Base-by-base conservation (phyloP, 768 basidiomycete species). In the Kwoniella pini region DNA sequence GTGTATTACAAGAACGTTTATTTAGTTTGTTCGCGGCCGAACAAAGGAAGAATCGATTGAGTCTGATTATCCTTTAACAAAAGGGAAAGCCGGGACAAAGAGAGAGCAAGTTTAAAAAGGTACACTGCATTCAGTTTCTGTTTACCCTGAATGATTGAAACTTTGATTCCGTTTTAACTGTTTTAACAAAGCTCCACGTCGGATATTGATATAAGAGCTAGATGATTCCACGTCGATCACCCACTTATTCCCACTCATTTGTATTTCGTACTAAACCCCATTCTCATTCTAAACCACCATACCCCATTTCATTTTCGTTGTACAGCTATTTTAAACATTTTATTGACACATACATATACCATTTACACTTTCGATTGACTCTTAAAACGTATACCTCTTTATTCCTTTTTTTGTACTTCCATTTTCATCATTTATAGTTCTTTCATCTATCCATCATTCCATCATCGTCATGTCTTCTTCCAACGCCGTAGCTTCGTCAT, bases 401-500 rank as follows among this genome's bases (percentile, higher is more conserved):
- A 15, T 30, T 59, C 40, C 45, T 38, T 39, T 36, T 21, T 56
- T 56, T 54, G 28, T 45, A 53, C 22, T 17, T 53, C 52, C 24
- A 57, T 33, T 57, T 48, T 33, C 57, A 26, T 52, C 51, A 4
- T 12, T 48, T 50, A 5, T 26, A 44, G 15, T 42, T 24, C 31
- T 22, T 13, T 10, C 27, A 48, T 33, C 19, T 30, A 9, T 55
- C n/a, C 54, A 17, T 21, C 7, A 40, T 19, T 15, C 30, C 57
- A 58, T 40, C 33, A 36, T n/a, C 43, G 54, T 31, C 10, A 54
- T 40, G 31, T 36, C 33, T 36, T 15, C 33, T 7, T 24, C 44
- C 39, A 61, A 61, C 57, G 54, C 56, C 42, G 44, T 61, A 27
- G 56, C 65, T 48, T 56, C 63, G 15, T 58, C 57, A 17, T 62